Evolutionary conservation across 192 early-diverging fungal genomes (phyloP), one percentile per base, ranked within the genome.

Genomic region (Haplosporangium gracile): DNA sequence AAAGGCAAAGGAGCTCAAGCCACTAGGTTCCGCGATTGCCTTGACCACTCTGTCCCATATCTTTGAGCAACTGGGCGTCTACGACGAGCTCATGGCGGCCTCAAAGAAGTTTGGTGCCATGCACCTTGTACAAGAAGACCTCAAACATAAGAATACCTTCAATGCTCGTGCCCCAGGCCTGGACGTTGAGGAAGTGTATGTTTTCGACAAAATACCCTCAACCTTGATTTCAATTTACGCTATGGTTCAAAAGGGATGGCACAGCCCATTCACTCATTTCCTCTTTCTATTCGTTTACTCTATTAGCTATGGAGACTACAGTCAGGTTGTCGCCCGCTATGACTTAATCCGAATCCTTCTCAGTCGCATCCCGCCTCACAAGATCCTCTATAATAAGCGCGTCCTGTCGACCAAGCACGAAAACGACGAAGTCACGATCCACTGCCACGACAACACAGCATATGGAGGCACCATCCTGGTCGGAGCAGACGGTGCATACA

Each of bases 401-500:
- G 81, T 72, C 2, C 75, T 77, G 24, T 65, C 70, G 13, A 73
- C 42, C 7, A 72, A 60, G 45, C 81, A 82, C 10, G 81, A 82
- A 16, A 70, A 82, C 3, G 40, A 77, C 29, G 55, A 77, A 18
- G 81, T 82, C 40, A 47, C 29, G 5, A 22, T 82, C 9, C 42
- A 68, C 15, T 82, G 81, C 36, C 72, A 69, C 26, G 70, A 82
- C 36, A 77, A 73, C 57, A 76, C 42, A 5, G 65, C 36, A 6
- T 77, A 77, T 38, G 18, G 39, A 24, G 81, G 81, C 15, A 77
- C 32, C 39, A 82, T 82, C 8, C 32, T 82, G 22, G 70, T 82
- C 34, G 81, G 81, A 42, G 75, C 81, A n/a, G 81, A 82, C 42
- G 81, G 75, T 9, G 75, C 81, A 8, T 77, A 77, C 49, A 82